Conservation (phyloP, 1,284 basidiomycete species). For the Rhodotorula glutinis region DNA sequence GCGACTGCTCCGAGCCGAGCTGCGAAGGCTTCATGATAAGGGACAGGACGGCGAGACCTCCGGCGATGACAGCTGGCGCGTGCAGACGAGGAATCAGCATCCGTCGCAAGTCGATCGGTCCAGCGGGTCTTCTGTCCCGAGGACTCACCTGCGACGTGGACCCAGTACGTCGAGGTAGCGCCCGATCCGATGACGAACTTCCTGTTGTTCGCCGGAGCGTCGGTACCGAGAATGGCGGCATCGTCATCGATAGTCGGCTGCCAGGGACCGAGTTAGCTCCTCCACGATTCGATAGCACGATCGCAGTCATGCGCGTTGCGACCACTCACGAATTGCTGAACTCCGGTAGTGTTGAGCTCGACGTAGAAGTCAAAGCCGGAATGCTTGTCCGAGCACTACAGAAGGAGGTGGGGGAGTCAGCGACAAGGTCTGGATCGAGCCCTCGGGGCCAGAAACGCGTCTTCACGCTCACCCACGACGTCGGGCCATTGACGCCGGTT, state of each 20-base stretch:
- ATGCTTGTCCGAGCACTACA: constrained; percentile 28
- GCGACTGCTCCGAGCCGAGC: constrained; percentile 32
- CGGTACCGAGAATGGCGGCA: constrained; percentile 17
- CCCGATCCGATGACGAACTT: constrained; percentile 16
- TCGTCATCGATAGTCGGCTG: constrained; percentile 25
- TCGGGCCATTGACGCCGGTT: constrained; percentile 24
- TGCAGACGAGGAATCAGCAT: neutral
- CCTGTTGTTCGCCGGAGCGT: constrained; percentile 2
- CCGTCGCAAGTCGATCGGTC: neutral
- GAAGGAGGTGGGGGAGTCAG: neutral
- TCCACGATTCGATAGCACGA: too few species aligned
- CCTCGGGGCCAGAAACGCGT: neutral
- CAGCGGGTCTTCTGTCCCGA: neutral
- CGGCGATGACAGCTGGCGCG: constrained; percentile 27
- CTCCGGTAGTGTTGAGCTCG: constrained; percentile 30
- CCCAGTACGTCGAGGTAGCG: constrained; percentile 27
- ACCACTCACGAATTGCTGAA: constrained; percentile 35
- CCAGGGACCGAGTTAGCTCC: neutral
- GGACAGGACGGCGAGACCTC: constrained; percentile 19
- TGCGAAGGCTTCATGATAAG: constrained; percentile 30
- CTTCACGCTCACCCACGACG: constrained; percentile 17
- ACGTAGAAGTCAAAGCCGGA: constrained; percentile 30
- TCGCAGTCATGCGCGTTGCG: neutral
- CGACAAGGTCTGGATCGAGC: too few species aligned
- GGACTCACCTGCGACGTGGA: constrained; percentile 32